Evolutionary conservation across 1,284 basidiomycete genomes (phyloP).

Genomic region (Mycosarcoma maydis): DNA sequence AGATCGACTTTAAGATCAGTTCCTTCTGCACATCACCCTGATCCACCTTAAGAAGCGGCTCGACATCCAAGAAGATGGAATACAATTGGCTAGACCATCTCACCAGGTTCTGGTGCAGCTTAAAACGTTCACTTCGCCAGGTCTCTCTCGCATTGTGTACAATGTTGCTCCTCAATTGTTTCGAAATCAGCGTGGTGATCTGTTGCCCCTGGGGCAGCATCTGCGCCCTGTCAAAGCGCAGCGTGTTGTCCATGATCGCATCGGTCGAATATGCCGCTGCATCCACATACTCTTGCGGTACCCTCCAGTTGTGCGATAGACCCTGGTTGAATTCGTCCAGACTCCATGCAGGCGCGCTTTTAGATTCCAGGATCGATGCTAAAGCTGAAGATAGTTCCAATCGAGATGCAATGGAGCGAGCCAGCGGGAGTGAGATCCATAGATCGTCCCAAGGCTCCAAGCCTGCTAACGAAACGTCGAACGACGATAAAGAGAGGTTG

Average conservation of each 20-base stretch:
- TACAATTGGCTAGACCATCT: constrained; percentile 14
- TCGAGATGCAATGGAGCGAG: constrained; percentile 6
- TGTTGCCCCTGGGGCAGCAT: constrained; percentile 25
- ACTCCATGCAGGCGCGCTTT: constrained; percentile 22
- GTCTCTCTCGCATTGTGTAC: neutral
- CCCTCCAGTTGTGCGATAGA: constrained; percentile 38
- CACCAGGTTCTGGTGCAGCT: constrained; percentile 17
- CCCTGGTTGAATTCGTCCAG: constrained; percentile 24
- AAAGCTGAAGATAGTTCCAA: constrained; percentile 6
- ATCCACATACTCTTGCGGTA: constrained; percentile 16
- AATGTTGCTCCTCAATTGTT: constrained; percentile 4
- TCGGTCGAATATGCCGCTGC: constrained; percentile 26
- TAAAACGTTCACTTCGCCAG: neutral
- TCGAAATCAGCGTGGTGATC: constrained; percentile 29
- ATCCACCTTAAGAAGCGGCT: neutral
- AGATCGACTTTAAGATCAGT: neutral
- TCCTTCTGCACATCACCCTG: neutral
- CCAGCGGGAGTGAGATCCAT: constrained; percentile 29
- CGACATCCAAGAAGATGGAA: neutral
- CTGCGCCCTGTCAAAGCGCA: neutral
- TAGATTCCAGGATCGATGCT: constrained; percentile 12
- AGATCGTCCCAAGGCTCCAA: constrained; percentile 48
- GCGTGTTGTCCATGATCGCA: constrained; percentile 8
- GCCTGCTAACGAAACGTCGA: constrained; percentile 25
- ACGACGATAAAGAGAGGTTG: constrained; percentile 3